Base-by-base conservation (phyloP, 2,329 filamentous ascomycete genomes). In the Lecanicillium sp. region DNA sequence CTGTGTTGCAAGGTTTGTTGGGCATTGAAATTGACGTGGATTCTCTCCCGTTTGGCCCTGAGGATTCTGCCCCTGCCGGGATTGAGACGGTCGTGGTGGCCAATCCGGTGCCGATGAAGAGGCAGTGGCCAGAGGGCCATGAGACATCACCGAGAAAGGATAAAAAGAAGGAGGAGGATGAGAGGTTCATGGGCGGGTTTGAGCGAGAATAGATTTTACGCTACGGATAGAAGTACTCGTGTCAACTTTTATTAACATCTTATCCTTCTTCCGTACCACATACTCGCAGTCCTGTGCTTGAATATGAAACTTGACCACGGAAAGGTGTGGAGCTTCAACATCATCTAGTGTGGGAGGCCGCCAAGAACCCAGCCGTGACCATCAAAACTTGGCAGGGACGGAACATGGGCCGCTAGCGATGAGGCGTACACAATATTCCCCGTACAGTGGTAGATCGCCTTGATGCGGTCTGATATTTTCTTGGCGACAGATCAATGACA, bases 21-120 rank as follows among this genome's bases (percentile, higher is more conserved):
- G 81, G 82, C 15, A 69, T 79, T 57, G 77, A 88, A 20, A 84
- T 96, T 40, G 86, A 95, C 59, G 63, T 94, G 4, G 87, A 94
- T 29, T 68, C 71, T n/a, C 60, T 97, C 54, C 89, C 89, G 0
- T 92, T 88, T 79, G 89, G 88, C 0, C 81, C 83, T 2, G 87
- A 92, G 49, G 72, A 81, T 44, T 69, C 77, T 39, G 74, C 72
- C 14, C 82, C 80, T 0, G 74, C 70, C 1, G 86, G 87, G 0
- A 75, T 90, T 29, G 89, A 96, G 66, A 97, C 89, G 4, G 77
- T 96, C 1, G 71, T 92, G 6, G 58, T 79, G 36, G 88, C 90
- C 1, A 65, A 74, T 41, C 78, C 84, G 30, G 78, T 95, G 59
- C 68, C 66, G 5, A 55, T 53, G 27, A 56, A 54, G 18, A 48